Percentiles rank a stretch among this genome's conserved stretches.
Evolutionary conservation across 192 early-diverging fungal genomes (phyloP).

Genomic region (Lobosporangium transversale): DNA sequence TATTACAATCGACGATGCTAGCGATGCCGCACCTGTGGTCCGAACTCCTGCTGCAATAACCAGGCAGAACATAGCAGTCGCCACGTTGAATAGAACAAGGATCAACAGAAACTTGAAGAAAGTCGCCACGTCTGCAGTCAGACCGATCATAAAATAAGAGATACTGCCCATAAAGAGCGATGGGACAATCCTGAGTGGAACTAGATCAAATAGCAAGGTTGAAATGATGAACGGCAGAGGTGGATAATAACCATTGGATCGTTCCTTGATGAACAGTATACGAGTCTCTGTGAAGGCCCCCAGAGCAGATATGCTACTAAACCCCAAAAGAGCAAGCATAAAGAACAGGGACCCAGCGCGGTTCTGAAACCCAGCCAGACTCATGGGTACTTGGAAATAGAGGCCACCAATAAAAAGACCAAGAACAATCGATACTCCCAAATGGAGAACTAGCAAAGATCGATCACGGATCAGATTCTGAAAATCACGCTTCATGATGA

Average conservation of each 20-base stretch:
- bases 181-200: conserved; percentile 75
- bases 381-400: conserved; percentile 66
- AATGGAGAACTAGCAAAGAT: conserved; percentile 64
- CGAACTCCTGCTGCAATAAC: conserved; percentile 65
- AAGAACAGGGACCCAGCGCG: conserved; percentile 77
- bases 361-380: conserved; percentile 80
- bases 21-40: conserved; percentile 66
- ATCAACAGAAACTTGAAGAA: conserved; percentile 71
- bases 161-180: conserved; percentile 71
- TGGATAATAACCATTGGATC: conserved; percentile 61
- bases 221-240: conserved; percentile 63
- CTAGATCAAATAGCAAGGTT: conserved; percentile 73
- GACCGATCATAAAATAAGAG: conserved; percentile 78
- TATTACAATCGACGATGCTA: conserved; percentile 70
- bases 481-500: conserved; percentile 57
- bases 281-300: conserved; percentile 61
- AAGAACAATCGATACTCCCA: conserved; percentile 60
- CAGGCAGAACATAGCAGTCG: conserved; percentile 70
- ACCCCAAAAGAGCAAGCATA: conserved; percentile 73
- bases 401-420: conserved; percentile 74
- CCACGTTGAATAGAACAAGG: conserved; percentile 70
- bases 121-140: conserved; percentile 51
- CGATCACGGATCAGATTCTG: conserved; percentile 57
- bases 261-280: conserved; percentile 59
- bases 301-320: conserved; percentile 73